These are phyloP conservation scores for Rhizodiscina lignyota DNA, from an alignment of 495 filamentous ascomycete species.

Conservation along the genomic window DNA sequence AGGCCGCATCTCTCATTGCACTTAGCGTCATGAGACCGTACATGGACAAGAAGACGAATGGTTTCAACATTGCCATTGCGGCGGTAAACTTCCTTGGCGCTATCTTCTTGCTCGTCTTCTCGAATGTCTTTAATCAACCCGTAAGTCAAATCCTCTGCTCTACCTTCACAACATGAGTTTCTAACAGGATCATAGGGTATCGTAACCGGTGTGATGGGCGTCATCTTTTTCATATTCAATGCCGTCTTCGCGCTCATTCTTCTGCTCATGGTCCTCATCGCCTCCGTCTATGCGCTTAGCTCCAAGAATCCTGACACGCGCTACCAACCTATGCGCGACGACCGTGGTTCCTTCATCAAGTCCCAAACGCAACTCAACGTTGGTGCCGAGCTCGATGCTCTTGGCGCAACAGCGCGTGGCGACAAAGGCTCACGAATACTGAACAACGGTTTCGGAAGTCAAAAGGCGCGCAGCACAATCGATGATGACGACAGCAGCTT, in stretches of 20 bases:
- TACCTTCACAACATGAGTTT: neutral
- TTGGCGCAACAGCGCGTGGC: constrained; percentile 83
- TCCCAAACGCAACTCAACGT: constrained; percentile 67
- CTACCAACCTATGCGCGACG: constrained; percentile 94
- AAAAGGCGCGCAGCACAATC: too few species aligned
- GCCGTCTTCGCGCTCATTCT: constrained; percentile 75
- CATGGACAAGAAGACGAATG: constrained; percentile 99
- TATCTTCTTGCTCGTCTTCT: constrained; percentile 84
- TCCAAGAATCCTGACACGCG: constrained; percentile 93
- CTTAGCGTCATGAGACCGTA: constrained; percentile 75
- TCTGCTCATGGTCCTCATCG: constrained; percentile 72
- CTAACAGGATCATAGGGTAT: constrained; percentile 32
- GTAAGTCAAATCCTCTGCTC: constrained; percentile 24
- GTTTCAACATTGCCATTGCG: constrained; percentile 87
- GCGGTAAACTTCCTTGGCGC: constrained; percentile 82
- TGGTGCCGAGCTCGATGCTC: constrained; percentile 82
- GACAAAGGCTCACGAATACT: too few species aligned
- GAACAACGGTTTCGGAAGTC: too few species aligned
- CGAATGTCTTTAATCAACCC: constrained; percentile 90
- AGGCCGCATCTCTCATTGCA: constrained; percentile 62
- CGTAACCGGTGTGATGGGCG: constrained; percentile 84
- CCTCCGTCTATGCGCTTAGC: constrained; percentile 64
- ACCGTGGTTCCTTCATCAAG: constrained; percentile 96
- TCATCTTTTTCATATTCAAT: constrained; percentile 86
- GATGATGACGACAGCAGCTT: too few species aligned